Evolutionary conservation across 2,329 filamentous ascomycete species (phyloP), one percentile per base, ranked within the genome.

Genomic region (Ascochyta fabae): DNA sequence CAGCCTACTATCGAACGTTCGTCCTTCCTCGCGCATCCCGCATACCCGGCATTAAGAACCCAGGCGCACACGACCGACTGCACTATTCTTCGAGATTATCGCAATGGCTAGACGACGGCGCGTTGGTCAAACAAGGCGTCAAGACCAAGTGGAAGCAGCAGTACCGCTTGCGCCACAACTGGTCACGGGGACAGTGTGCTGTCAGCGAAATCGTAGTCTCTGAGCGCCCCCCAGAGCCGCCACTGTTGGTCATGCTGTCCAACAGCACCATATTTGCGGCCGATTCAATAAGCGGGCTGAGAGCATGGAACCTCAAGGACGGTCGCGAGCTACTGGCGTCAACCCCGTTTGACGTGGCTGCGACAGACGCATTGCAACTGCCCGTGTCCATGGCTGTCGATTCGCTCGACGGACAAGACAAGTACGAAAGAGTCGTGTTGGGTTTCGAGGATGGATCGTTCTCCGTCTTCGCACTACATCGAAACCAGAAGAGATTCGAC

Each of bases 101-200:
- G 12, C 83, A 80, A 71, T 88, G 86, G 86, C 74, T 86, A 31
- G 84, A 87, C 46, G 85, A 89, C 59, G 79, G 83, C 34, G 80
- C 83, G 56, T 69, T 84, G 7, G 81, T 89, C 22, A 77, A 76
- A 51, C 76, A 77, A 55, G 80, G 80, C 12, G 74, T 71, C 6
- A 68, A 77, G 19, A 87, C 84, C 42, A 86, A 95, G 69, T 97
- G 93, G 93, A 96, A 96, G 79, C 84, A 85, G 58, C 90, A 95
- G 67, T 98, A 96, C 76, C 91, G 89, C 68, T 81, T 97, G 45
- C 84, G 91, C 41, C 90, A 96, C 72, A 98, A 98, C 77, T 98
- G 95, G 95, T 85, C 90, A 1, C 86, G 83, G 59, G 95, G 94
- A 0, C 87, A 85, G 63, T 96, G 92, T 67, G 88, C 86, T 34